Evolutionary conservation across 768 basidiomycete species (phyloP), one percentile per base, ranked within the genome.

Genomic region (Clavaria fumosa): DNA sequence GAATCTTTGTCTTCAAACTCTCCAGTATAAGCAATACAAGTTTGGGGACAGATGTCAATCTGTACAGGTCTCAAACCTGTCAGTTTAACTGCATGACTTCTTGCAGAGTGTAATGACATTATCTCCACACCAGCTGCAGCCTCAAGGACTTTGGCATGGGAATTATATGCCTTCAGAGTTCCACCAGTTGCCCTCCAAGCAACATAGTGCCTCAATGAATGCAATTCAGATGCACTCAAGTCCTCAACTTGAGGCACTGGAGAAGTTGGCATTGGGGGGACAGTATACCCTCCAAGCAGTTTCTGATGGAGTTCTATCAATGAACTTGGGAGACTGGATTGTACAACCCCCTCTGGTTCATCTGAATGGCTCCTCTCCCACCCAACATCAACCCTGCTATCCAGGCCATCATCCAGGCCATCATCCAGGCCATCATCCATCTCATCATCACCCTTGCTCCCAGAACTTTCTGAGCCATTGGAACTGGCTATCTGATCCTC

Each of bases 1-100:
- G 28, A 12, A 14, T 30, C 15, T 17, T 43, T 22, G 18, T 41
- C 15, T 26, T 38, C 14, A 27, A 45, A 48, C 7, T 37, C 23
- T 34, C 53, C 53, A 9, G 51, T 52, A 38, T 50, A 54, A 20
- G 53, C 53, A 18, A 51, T 49, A 35, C 53, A 54, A 37, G 45
- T 48, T 5, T 37, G 18, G 15, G 45, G 51, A 26, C 51, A 54
- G 43, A 54, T 54, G 39, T 47, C 44, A 31, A 51, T 34, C 19
- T 38, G 39, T 5, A 12, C 20, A n/a, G 51, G 43, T 18, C 24
- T n/a, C 17, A 54, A 38, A 7, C 38, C 36, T 18, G 51, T 51
- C 2, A 50, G 24, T 14, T 22, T 31, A 11, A 17, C 15, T 21
- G 45, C 47, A 15, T 52, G 45, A 35, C 47, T 47, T 15, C 30